These are phyloP conservation scores for Aspergillus melleus DNA, from an alignment of 2,329 filamentous ascomycete species.

Conservation along the genomic window DNA sequence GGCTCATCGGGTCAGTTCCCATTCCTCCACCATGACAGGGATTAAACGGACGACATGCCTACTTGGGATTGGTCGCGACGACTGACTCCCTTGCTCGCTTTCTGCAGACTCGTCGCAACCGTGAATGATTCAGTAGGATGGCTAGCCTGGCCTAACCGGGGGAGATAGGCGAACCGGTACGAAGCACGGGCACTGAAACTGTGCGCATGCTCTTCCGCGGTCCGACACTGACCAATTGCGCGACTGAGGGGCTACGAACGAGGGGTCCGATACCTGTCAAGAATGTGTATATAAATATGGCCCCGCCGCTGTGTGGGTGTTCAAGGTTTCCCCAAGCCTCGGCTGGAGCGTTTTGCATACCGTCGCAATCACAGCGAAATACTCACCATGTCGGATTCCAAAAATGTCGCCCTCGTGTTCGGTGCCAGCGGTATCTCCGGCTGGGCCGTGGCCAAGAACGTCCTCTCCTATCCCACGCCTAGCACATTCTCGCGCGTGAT, in stretches of 20 bases:
- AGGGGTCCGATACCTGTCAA: neutral
- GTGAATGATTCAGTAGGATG: neutral
- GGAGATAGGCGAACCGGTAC: neutral
- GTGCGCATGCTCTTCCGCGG: neutral
- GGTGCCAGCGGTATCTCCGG: constrained; percentile 33
- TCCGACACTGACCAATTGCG: neutral
- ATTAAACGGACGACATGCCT: neutral
- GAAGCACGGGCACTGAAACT: neutral
- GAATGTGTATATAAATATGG: neutral
- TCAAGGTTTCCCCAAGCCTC: neutral
- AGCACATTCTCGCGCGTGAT: constrained; percentile 21
- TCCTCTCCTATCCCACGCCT: constrained; percentile 27
- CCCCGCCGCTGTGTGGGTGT: neutral
- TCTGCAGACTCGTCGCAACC: neutral
- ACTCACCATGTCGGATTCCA: neutral
- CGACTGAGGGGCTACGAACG: neutral
- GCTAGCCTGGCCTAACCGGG: neutral
- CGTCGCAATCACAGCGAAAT: neutral
- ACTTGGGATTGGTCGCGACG: neutral
- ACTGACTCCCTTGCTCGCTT: neutral
- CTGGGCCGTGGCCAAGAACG: constrained; percentile 29
- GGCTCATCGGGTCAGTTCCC: neutral
- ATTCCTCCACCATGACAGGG: neutral
- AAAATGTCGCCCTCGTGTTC: constrained; percentile 28
- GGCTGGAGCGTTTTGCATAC: neutral